Evolutionary conservation across 2,329 filamentous ascomycete species (phyloP).

Genomic region (Zymoseptoria ardabiliae): DNA sequence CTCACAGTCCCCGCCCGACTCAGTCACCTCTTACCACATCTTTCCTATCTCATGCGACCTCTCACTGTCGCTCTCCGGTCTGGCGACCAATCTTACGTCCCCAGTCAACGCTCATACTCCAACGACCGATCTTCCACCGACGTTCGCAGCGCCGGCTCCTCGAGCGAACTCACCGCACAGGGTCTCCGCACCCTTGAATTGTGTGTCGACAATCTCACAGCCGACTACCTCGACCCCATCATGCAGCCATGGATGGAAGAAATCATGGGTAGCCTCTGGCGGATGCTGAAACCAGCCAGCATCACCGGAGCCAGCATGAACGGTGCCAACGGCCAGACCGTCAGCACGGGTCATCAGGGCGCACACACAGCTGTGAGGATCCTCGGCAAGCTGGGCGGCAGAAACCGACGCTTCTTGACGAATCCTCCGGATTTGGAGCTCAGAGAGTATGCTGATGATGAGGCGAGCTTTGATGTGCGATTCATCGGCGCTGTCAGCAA

Average conservation of each 20-base stretch:
- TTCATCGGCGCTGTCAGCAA: constrained; percentile 76
- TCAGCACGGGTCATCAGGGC: constrained; percentile 63
- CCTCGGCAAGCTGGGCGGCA: constrained; percentile 87
- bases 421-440: constrained; percentile 78
- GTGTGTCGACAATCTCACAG: constrained; percentile 95
- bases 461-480: constrained; percentile 77
- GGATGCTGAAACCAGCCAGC: constrained; percentile 85
- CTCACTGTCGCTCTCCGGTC: constrained; percentile 91
- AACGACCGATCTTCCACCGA: constrained; percentile 18
- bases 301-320: constrained; percentile 52
- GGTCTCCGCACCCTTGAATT: constrained; percentile 88
- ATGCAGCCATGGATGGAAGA: constrained; percentile 99
- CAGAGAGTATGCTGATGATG: constrained; percentile 79
- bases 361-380: constrained; percentile 97
- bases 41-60: constrained; percentile 94
- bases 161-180: constrained; percentile 77
- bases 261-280: constrained; percentile 94
- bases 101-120: constrained; percentile 11
- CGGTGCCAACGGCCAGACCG: constrained; percentile 10
- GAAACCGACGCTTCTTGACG: constrained; percentile 92
- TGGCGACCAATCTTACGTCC: constrained; percentile 48
- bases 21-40: constrained; percentile 87
- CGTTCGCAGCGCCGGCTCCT: constrained; percentile 17
- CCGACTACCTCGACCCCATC: constrained; percentile 95
- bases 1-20: constrained; percentile 90